Base-by-base conservation (phyloP, 2,329 filamentous ascomycete species). In the Mycosphaerella arachidis region DNA sequence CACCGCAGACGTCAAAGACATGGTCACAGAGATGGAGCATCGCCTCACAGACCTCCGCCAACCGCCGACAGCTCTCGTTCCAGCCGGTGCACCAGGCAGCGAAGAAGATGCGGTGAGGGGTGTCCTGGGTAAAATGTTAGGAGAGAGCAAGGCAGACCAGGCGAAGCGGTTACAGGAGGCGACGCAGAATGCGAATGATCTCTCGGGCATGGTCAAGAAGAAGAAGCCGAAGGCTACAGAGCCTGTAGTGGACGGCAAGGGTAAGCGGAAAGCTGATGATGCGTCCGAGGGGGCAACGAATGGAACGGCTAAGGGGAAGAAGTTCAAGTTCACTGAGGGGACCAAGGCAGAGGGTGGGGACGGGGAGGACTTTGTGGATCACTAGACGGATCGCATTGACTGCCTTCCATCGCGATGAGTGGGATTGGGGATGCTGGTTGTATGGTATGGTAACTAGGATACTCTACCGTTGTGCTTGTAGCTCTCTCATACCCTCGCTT, bases 11-110 rank as follows among this genome's bases (percentile, higher is more conserved):
- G 88, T 90, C 65, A 90, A 89, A 75, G 88, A 92, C 62, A 85
- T 94, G 66, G 82, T 93, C 52, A 82, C 82, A 56, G 90, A 94
- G 66, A 90, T 94, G 84, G 86, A 91, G 76, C 84, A 87, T 72
- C 81, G 89, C 81, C 84, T 93, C 35, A 76, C 82, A 48, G 90
- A 94, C 58, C 81, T 93, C 35, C 84, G 84, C 59, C 83, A 82
- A 58, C 84, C 86, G 3, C 85, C 85, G 0, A 78, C 85, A 53
- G 82, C 86, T 56, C 73, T 87, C 58, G 80, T 81, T 56, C 82
- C 79, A 13, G 75, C 78, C 16, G 80, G 76, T 29, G 81, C 81
- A 20, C 67, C 76, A 6, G 75, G 77, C 37, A 64, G 55, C 13
- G 64, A 63, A 4, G 66, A 73, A 52, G 75, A 78, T 13, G 76